Conservation (phyloP, 164 flowering plant species). For the Magnolia officinalis region DNA sequence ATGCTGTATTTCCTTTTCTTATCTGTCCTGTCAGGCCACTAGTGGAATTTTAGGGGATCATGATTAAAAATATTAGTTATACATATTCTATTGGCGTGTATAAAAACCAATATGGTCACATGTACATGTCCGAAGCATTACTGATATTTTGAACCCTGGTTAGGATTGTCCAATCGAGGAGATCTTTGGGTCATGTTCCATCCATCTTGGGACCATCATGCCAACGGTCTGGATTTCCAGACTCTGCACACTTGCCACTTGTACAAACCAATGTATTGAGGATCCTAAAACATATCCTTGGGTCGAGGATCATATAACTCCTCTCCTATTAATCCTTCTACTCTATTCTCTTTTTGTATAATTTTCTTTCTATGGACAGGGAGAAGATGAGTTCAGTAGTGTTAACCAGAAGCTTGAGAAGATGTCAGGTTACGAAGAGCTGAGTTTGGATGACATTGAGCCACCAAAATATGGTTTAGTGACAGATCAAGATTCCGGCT, state of each 20-base stretch:
- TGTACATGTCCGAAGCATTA: background rate
- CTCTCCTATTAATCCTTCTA: background rate
- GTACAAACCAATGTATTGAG: background rate
- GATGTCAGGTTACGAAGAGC: conserved; percentile 41
- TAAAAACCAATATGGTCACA: background rate
- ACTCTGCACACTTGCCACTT: too few species aligned
- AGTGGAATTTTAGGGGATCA: background rate
- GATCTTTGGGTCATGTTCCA: too few species aligned
- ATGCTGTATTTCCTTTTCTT: background rate
- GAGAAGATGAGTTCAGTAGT: conserved; percentile 15
- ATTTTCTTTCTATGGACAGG: conserved; percentile 26
- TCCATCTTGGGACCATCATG: too few species aligned
- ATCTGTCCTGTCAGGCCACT: background rate
- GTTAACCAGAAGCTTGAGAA: conserved; percentile 37
- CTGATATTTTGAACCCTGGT: too few species aligned
- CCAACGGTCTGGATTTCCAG: too few species aligned
- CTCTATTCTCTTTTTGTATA: background rate
- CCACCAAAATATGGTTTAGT: conserved; percentile 32
- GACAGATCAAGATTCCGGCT: conserved; percentile 30
- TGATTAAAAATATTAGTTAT: background rate
- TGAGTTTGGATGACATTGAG: conserved; percentile 56
- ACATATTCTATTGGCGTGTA: background rate
- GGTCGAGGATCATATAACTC: too few species aligned
- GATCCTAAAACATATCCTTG: background rate
- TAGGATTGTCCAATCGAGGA: too few species aligned